These are phyloP conservation scores for Bretschneidera sinensis DNA, from an alignment of 345 rosid species.

Conservation along the genomic window DNA sequence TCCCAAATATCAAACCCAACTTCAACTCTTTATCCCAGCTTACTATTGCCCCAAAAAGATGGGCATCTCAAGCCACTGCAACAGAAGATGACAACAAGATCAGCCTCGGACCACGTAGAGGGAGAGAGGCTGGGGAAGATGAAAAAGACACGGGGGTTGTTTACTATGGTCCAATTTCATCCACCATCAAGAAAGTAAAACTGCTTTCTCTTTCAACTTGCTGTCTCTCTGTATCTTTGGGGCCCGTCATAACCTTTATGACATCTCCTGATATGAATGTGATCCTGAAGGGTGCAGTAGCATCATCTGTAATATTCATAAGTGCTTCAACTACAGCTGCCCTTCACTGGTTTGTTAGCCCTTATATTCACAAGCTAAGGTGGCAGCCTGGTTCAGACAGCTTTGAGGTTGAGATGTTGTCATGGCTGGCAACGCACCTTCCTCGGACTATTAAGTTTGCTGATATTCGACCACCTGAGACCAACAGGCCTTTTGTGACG, in stretches of 20 bases:
- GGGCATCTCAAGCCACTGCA: constrained; percentile 55
- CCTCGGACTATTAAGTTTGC: constrained; percentile 72
- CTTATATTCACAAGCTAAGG: constrained; percentile 81
- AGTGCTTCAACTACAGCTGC: constrained; percentile 79
- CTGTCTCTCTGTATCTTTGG: constrained; percentile 89
- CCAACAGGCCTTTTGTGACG: constrained; percentile 83
- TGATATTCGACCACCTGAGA: constrained; percentile 65
- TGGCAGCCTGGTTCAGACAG: constrained; percentile 94
- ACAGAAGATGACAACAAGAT: constrained; percentile 56
- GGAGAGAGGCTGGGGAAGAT: constrained; percentile 28
- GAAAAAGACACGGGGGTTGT: constrained; percentile 46
- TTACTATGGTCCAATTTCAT: constrained; percentile 81
- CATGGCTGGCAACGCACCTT: constrained; percentile 68
- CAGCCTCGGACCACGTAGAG: constrained; percentile 65
- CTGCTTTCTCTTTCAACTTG: constrained; percentile 91
- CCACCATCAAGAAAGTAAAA: constrained; percentile 88
- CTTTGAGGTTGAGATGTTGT: constrained; percentile 90
- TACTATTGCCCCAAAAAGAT: constrained; percentile 35
- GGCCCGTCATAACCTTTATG: constrained; percentile 93
- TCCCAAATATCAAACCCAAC: constrained; percentile 25
- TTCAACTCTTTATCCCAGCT: constrained; percentile 17
- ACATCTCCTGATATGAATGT: constrained; percentile 75
- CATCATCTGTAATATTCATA: constrained; percentile 73
- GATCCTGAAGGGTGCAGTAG: constrained; percentile 87
- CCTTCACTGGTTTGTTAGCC: constrained; percentile 93